Base-by-base conservation (phyloP, 305 asterid genomes). In the Ilex paraguariensis region DNA sequence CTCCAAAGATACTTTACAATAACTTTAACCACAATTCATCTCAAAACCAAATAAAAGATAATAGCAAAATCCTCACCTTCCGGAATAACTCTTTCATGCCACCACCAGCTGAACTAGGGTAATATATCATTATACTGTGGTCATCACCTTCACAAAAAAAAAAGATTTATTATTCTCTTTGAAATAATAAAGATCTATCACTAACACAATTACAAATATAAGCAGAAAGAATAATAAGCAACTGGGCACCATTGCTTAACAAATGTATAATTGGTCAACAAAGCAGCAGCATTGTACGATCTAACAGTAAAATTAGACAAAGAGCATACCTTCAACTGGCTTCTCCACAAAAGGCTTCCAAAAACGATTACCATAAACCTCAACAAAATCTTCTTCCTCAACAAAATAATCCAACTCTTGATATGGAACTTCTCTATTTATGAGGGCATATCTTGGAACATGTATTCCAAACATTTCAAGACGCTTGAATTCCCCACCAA, bases 261-360 rank as follows among this genome's bases (percentile, higher is more conserved):
- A 5, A 46, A 52, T 36, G 42, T 8, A 36, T 8, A 8, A 36
- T 36, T 36, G 42, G 9, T 36, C 6, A 36, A 4, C 6, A 36
- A 36, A 36, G 42, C 42, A 36, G 9, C 1, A 36, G 42, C 42
- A 36, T 5, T 21, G 28, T 21, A 3, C 6, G 1, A 36, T 36
- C 42, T 36, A 8, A 4, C 42, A 36, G 42, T 8, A 36, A 36
- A 8, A 5, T 36, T 36, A 62, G 28, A 21, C 28, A 21, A n/a
- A 12, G 32, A 68, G 59, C 76, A 55, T 82, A 90, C 98, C 97
- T 67, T 87, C 70, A 69, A 93, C 80, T 51, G 98, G 98, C 77
- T 93, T 93, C 86, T 93, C 98, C 67, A 93, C 98, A 75, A 93
- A 90, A 53, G 98, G 98, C 69, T 93, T 93, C 91, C 93, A 89